Conservation (phyloP, 495 filamentous ascomycete species). For the Margaritispora aquatica region DNA sequence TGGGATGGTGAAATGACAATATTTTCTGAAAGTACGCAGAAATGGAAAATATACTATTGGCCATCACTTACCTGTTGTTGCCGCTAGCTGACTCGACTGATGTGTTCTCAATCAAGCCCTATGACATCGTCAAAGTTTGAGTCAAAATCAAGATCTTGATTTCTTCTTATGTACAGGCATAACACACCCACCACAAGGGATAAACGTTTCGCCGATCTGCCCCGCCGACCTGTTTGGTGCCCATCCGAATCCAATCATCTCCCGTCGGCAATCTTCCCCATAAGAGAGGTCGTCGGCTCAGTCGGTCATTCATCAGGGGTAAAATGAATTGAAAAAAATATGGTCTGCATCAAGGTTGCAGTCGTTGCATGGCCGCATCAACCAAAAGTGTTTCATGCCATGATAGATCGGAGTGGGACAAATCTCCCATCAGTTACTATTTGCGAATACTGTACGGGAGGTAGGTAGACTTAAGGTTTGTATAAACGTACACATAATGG, state of each 20-base stretch:
- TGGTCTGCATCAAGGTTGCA: not conserved
- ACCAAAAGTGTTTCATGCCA: not conserved
- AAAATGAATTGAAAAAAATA: not conserved
- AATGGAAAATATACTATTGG: too few relatives aligned
- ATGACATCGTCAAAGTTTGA: not conserved
- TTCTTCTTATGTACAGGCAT: not conserved
- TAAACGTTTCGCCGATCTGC: not conserved
- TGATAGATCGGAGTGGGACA: not conserved
- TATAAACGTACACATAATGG: too few relatives aligned
- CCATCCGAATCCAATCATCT: not conserved
- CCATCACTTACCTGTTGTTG: too few relatives aligned
- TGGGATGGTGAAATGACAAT: too few relatives aligned
- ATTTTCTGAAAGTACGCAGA: too few relatives aligned
- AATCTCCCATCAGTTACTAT: not conserved
- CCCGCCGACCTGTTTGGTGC: not conserved
- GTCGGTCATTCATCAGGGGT: not conserved
- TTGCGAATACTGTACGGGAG: too few relatives aligned
- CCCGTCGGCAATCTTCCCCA: not conserved
- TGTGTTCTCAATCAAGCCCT: not conserved
- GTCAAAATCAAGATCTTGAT: not conserved
- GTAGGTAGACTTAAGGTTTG: too few relatives aligned
- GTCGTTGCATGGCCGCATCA: not conserved
- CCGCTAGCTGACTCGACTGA: not conserved
- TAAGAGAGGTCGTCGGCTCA: not conserved
- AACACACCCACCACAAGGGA: not conserved